Base-by-base conservation (phyloP, 192 early-diverging fungal genomes). In the Mortierella claussenii region DNA sequence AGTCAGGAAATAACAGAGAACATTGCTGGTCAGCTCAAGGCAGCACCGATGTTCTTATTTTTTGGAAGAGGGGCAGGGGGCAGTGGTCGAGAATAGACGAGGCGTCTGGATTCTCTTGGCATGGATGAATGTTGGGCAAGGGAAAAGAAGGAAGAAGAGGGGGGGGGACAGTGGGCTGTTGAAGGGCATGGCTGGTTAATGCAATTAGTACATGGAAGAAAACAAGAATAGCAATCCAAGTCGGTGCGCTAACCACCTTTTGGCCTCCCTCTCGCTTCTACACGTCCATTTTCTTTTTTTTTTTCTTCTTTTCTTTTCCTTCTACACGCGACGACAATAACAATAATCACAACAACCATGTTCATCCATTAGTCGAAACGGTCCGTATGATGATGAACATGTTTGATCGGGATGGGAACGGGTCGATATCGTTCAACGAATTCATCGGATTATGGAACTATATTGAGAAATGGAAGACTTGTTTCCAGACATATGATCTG, bases 381-480 rank as follows among this genome's bases (percentile, higher is more conserved):
- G 89, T 91, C 2, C 86, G 88, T 30, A 68, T 92, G 70, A 86
- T 92, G 84, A 81, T 92, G 55, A 78, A 73, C 57, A 84, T 89
- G 81, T 88, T 89, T 56, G 90, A 89, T 60, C 57, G 52, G 32
- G 88, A 90, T 69, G 74, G 81, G 42, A 82, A 69, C 52, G 89
- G 89, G 11, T 83, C 87, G 10, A 88, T 92, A 47, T 74, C 69
- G 52, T 92, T 91, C 65, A 63, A 85, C 32, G 90, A 92, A 60
- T 92, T 92, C 47, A 79, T 81, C 42, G 84, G 85, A 9, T 79
- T 91, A 18, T 91, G 88, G 88, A 79, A 74, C 69, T 92, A 90
- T 63, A 91, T 91, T 40, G 83, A 88, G 50, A 88, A 91, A 37
- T 92, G 90, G 90, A 89, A 88, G 67, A 56, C 79, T 15, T 88